A percentile compares a stretch with the other conserved stretches of the same genome.
These are phyloP conservation scores for Besnoitia besnoiti DNA, from an alignment of 169 alveolate species.

Conservation along the genomic window DNA sequence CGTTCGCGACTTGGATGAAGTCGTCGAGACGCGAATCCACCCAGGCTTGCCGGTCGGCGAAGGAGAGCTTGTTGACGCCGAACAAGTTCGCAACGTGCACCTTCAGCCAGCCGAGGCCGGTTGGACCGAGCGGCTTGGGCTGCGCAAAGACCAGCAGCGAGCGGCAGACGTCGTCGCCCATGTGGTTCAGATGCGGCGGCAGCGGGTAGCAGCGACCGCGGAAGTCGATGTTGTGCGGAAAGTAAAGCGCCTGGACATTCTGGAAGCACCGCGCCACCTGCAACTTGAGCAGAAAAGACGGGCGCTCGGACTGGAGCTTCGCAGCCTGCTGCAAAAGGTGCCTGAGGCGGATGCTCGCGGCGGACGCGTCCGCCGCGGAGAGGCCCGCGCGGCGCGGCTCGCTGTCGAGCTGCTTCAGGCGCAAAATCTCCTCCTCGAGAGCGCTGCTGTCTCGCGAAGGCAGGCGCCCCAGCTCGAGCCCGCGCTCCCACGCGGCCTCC, in stretches of 20 bases:
- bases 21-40: conserved; percentile 56
- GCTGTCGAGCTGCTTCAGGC: neutral
- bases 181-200: conserved; percentile 94
- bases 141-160: conserved; percentile 92
- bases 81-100: conserved; percentile 91
- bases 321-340: conserved; percentile 58
- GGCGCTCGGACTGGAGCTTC: conserved; percentile 67
- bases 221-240: conserved; percentile 97
- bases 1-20: conserved; percentile 72
- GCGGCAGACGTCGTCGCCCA: conserved; percentile 95
- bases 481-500: conserved; percentile 63
- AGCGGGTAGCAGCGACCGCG: conserved; percentile 97
- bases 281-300: conserved; percentile 67
- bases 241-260: conserved; percentile 84
- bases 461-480: conserved; percentile 60
- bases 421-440: neutral
- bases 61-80: conserved; percentile 89
- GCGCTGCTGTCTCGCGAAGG: conserved; percentile 58
- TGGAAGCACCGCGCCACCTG: conserved; percentile 85
- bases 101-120: conserved; percentile 96
- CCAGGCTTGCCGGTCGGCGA: conserved; percentile 65
- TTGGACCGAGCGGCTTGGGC: conserved; percentile 88
- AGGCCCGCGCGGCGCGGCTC: neutral
- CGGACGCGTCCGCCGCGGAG: neutral
- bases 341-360: conserved; percentile 33